Conservation (phyloP, 1,284 basidiomycete genomes). For the Apiotrichum veenhuisii region DNA sequence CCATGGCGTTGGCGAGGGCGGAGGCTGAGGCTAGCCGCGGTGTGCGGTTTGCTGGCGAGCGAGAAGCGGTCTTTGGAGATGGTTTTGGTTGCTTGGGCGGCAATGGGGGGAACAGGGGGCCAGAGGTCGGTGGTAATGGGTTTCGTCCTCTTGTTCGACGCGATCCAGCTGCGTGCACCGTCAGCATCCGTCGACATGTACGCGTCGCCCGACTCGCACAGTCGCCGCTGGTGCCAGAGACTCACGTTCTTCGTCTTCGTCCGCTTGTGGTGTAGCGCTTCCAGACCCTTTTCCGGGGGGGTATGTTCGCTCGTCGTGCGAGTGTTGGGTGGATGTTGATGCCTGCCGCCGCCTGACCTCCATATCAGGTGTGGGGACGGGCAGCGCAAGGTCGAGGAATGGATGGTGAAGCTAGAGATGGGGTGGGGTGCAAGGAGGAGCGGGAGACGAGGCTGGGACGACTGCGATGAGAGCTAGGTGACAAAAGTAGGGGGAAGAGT, state of each 20-base stretch:
- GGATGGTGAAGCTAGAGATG: not conserved
- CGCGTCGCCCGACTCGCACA: not conserved
- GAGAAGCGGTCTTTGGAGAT: conserved; percentile 29
- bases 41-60: conserved; percentile 13
- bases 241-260: conserved; percentile 25
- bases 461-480: not conserved
- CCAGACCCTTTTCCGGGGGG: conserved; percentile 14
- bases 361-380: conserved; percentile 14
- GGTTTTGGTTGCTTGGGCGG: conserved; percentile 44
- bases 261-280: conserved; percentile 21
- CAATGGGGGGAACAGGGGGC: conserved; percentile 46
- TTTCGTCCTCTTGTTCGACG: conserved; percentile 42
- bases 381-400: not conserved
- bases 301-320: conserved; percentile 16
- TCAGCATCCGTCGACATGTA: not conserved
- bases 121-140: conserved; percentile 42
- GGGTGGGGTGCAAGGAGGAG: not conserved
- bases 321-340: conserved; percentile 20
- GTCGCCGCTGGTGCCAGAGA: not conserved
- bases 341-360: conserved; percentile 23
- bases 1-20: conserved; percentile 21
- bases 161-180: conserved; percentile 16
- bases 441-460: not conserved
- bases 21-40: conserved; percentile 16
- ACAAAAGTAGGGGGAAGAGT: not conserved